Conservation (phyloP, 768 basidiomycete genomes). For the Pulveroboletus frians region DNA sequence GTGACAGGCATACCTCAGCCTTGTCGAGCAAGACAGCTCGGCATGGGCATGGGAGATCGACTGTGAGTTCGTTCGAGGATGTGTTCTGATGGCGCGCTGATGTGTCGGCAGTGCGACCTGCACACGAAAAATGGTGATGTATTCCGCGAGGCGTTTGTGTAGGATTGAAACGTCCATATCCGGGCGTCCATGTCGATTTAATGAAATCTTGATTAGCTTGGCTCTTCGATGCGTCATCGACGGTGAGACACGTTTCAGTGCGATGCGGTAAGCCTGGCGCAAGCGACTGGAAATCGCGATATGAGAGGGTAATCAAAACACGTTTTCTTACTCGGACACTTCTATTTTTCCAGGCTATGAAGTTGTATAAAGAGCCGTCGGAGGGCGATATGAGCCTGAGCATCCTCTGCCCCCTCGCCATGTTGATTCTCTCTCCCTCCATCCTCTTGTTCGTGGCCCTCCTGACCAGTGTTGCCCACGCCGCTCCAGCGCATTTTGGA, state of each 20-base stretch:
- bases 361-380: slow-evolving; percentile 4
- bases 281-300: background rate
- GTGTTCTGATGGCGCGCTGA: background rate
- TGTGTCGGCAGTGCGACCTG: slow-evolving; percentile 39
- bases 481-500: slow-evolving; percentile 2
- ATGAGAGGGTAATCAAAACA: background rate
- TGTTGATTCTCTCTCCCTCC: slow-evolving; percentile 1
- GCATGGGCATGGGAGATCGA: slow-evolving; percentile 81
- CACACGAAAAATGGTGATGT: slow-evolving; percentile 49
- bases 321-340: background rate
- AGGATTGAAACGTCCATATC: background rate
- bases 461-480: background rate
- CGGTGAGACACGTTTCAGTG: background rate
- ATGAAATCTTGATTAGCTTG: background rate
- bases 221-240: background rate
- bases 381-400: background rate
- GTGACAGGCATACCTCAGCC: slow-evolving; percentile 56
- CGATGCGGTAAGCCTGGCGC: background rate
- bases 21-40: slow-evolving; percentile 64
- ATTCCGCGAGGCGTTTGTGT: background rate
- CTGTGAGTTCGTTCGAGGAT: slow-evolving; percentile 38
- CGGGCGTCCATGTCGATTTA: background rate
- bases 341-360: background rate
- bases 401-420: background rate
- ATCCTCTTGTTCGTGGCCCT: slow-evolving; percentile 1